phyloP scores from a whole-genome alignment of 768 basidiomycete species.

The Boletus reticulatus region DNA sequence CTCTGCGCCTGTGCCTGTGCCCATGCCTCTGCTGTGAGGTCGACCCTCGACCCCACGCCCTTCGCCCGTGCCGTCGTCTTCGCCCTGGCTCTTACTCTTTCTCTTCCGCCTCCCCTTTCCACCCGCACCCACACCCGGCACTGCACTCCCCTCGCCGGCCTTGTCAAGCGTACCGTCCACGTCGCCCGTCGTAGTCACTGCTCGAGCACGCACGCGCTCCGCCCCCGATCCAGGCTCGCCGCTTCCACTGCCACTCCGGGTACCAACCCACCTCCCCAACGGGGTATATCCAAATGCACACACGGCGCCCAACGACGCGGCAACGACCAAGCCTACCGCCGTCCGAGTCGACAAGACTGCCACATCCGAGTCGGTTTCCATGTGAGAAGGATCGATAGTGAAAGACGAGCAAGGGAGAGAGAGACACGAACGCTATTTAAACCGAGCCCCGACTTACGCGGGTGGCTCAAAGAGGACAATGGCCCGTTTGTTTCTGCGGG shows the following conservation, averaged over 20 bases:
- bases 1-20: no score
- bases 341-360: constrained; percentile 25
- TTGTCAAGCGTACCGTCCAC: no score
- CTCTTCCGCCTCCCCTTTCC: not conserved
- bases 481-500: not conserved
- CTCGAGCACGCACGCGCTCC: no score
- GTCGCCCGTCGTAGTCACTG: no score
- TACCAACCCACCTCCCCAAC: no score
- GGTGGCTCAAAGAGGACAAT: not conserved
- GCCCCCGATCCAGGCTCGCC: no score
- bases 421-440: no score
- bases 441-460: no score
- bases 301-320: constrained; percentile 12
- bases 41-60: not conserved
- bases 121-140: not conserved
- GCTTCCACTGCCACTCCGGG: no score
- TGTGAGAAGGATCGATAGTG: no score
- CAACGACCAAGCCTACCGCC: constrained; percentile 31
- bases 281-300: constrained; percentile 2
- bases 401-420: no score
- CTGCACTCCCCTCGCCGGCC: not conserved
- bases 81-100: not conserved
- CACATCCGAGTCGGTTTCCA: constrained; percentile 29
- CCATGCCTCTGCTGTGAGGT: no score
- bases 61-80: not conserved